Base-by-base conservation (phyloP, 148 eudicot genomes). In the Camellia japonica region DNA sequence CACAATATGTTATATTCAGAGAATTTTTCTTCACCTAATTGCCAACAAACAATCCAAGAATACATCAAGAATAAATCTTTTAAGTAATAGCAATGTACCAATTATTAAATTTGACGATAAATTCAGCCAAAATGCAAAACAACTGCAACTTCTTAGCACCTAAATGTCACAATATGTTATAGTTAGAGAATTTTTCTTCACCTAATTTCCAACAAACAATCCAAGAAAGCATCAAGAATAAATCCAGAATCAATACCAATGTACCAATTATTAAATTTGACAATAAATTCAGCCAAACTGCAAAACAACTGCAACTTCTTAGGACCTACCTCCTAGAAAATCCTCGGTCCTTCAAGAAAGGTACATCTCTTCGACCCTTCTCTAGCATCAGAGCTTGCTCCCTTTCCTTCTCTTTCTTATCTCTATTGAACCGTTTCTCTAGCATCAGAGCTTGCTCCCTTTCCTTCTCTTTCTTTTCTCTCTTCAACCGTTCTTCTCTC, bases 401-500 rank as follows among this genome's bases (percentile, higher is more conserved):
- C 76, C 98, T 86, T 78, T 89, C 95, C 82, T 91, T 92, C 88
- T 95, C 99, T 11, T 71, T 82, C 69, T 79, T 90, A 91, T 95
- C 97, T 82, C 99, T 87, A 83, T 84, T 90, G 92, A 95, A 81
- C 85, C 97, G 83, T 82, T 86, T 90, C 75, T 79, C 75, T 42
- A 73, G 72, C n/a, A 93, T n/a, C 89, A 95, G 85, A 6, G 91
- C 95, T 55, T 87, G 49, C 75, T 86, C 91, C 76, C 98, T 86
- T 78, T 89, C 95, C 82, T 91, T 92, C 88, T 95, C 99, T 11
- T 71, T 82, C 69, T 79, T 90, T 91, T 95, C 97, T 82, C 99
- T 87, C 84, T 84, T 90, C 93, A 95, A 81, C 85, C 97, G 83
- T 82, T 93, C 99, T 78, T 93, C 97, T 78, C 99, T 87, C 85